Percentiles rank a stretch among this genome's conserved stretches.
phyloP scores from a whole-genome alignment of 768 basidiomycete species.

The Fibroporia radiculosa region DNA sequence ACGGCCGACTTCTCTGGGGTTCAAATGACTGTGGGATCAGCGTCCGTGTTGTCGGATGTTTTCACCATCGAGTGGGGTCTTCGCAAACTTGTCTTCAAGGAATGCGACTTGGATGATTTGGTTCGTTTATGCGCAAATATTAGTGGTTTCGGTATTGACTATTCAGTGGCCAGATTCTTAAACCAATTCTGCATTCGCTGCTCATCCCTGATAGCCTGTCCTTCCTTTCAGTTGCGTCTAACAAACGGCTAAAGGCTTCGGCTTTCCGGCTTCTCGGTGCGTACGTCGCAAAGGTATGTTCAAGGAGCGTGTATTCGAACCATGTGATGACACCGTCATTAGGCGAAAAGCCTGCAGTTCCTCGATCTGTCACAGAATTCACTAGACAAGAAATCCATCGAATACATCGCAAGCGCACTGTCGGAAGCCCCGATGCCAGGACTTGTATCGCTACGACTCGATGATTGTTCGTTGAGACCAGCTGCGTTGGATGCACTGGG shows the following conservation, averaged over 20 bases:
- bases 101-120: conserved; percentile 80
- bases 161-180: conserved; percentile 49
- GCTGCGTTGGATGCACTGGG: conserved; percentile 75
- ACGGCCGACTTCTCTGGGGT: conserved; percentile 76
- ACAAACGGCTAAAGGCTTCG: conserved; percentile 65
- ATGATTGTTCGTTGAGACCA: conserved; percentile 75
- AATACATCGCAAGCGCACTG: conserved; percentile 71
- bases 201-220: conserved; percentile 77
- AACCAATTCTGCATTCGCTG: conserved; percentile 85
- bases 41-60: conserved; percentile 83
- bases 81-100: conserved; percentile 74
- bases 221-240: conserved; percentile 81
- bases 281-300: conserved; percentile 62
- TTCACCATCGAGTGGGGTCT: conserved; percentile 92
- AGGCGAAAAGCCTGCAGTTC: conserved; percentile 77
- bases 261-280: conserved; percentile 78
- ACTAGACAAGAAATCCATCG: conserved; percentile 78
- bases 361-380: conserved; percentile 84
- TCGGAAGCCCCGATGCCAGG: conserved; percentile 42
- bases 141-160: conserved; percentile 1
- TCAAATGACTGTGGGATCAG: conserved; percentile 59
- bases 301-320: not conserved
- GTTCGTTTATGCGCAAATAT: conserved; percentile 32
- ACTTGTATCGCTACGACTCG: conserved; percentile 75
- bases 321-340: not conserved